These are phyloP conservation scores for Plectranthus barbatus DNA, from an alignment of 257 asterid genomes.

Conservation along the genomic window DNA sequence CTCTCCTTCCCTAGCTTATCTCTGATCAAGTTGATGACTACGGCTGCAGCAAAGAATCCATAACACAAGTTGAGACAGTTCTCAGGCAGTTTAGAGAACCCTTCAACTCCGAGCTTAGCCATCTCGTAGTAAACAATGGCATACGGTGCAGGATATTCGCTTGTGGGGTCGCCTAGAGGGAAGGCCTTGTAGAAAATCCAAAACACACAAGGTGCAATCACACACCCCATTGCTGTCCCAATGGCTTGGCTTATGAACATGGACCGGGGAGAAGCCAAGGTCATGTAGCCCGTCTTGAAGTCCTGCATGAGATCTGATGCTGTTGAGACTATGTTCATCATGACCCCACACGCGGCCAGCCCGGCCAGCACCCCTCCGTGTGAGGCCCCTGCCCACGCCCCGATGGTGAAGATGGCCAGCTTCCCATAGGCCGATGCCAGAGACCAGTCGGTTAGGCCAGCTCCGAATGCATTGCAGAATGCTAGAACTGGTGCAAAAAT, in stretches of 20 bases:
- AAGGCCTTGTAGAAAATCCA: neutral
- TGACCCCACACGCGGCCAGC: neutral
- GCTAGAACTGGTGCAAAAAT: neutral
- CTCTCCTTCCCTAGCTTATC: constrained; percentile 43
- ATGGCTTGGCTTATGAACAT: neutral
- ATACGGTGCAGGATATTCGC: constrained; percentile 53
- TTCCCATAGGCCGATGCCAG: neutral
- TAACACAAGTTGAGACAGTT: constrained; percentile 51
- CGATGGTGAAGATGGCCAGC: neutral
- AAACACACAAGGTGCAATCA: neutral
- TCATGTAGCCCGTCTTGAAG: too few relatives aligned
- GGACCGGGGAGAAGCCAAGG: neutral
- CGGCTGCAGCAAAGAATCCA: constrained; percentile 46
- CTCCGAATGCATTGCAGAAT: neutral
- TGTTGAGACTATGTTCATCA: too few relatives aligned
- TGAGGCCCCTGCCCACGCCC: neutral
- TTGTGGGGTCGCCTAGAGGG: constrained; percentile 34
- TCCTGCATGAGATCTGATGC: too few relatives aligned
- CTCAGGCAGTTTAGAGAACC: constrained; percentile 52
- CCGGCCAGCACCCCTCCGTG: neutral
- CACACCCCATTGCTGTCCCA: neutral
- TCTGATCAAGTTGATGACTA: constrained; percentile 35
- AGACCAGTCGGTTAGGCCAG: neutral
- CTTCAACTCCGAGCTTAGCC: constrained; percentile 62
- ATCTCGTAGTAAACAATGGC: constrained; percentile 44